phyloP scores from a whole-genome alignment of 1,139 yeast species.

The Taiozyma sp. region DNA sequence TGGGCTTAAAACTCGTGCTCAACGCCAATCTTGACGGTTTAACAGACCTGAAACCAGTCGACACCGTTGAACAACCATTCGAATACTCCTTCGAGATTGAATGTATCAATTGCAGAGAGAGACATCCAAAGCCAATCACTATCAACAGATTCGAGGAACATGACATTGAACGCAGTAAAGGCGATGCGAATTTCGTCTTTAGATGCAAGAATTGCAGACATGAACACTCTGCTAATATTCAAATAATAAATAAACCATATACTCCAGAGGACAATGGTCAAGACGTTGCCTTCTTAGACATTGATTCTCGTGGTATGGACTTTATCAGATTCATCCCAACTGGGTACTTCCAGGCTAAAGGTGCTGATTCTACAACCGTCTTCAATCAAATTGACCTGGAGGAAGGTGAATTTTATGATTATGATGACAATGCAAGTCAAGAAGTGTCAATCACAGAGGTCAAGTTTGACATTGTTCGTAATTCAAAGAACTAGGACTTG shows the following conservation, averaged over 20 bases:
- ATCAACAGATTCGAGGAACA: constrained; percentile 57
- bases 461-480: constrained; percentile 47
- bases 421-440: constrained; percentile 76
- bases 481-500: constrained; percentile 3
- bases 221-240: constrained; percentile 33
- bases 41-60: constrained; percentile 60
- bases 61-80: constrained; percentile 56
- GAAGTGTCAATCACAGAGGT: constrained; percentile 82
- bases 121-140: constrained; percentile 68
- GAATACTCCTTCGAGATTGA: constrained; percentile 70
- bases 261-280: constrained; percentile 32
- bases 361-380: constrained; percentile 44
- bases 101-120: constrained; percentile 79
- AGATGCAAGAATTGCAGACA: constrained; percentile 67
- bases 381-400: constrained; percentile 66
- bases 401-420: constrained; percentile 93
- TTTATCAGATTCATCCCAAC: constrained; percentile 59
- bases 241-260: constrained; percentile 29
- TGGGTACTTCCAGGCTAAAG: constrained; percentile 62
- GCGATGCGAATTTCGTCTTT: constrained; percentile 82
- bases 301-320: constrained; percentile 87
- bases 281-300: constrained; percentile 43
- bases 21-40: constrained; percentile 61
- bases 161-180: constrained; percentile 65
- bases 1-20: constrained; percentile 41